Evolutionary conservation across 805 yeast species (phyloP).

Genomic region (Saturnispora silvae): DNA sequence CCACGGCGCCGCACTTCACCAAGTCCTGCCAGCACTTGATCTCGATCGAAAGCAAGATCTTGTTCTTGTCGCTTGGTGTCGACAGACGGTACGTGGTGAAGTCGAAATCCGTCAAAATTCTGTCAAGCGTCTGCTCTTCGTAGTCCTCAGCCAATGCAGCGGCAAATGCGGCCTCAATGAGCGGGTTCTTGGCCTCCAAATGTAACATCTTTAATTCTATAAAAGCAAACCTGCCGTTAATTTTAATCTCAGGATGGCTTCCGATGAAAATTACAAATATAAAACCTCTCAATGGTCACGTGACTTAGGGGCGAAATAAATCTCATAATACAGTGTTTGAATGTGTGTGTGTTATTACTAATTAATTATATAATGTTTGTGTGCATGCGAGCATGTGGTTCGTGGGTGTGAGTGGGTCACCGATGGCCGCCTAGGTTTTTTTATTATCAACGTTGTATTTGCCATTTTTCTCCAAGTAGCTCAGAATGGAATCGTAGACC

Average conservation of each 20-base stretch:
- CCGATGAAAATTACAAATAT: too few species aligned
- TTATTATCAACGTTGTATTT: too few species aligned
- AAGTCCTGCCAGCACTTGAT: slow-evolving; percentile 74
- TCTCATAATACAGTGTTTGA: too few species aligned
- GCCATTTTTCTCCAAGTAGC: slow-evolving; percentile 8
- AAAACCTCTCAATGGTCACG: too few species aligned
- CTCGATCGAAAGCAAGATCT: slow-evolving; percentile 55
- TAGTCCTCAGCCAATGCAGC: slow-evolving; percentile 50
- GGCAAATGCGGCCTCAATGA: slow-evolving; percentile 69
- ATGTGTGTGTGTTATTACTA: too few species aligned
- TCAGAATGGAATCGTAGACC: slow-evolving; percentile 20
- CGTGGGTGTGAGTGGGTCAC: too few species aligned
- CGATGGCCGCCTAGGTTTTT: too few species aligned
- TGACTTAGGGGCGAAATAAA: too few species aligned
- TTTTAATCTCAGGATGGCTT: too few species aligned
- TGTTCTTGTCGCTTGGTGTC: slow-evolving; percentile 66
- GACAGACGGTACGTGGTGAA: slow-evolving; percentile 90
- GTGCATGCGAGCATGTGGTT: too few species aligned
- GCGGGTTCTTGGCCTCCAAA: slow-evolving; percentile 72
- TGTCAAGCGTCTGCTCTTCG: slow-evolving; percentile 51
- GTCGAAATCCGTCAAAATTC: slow-evolving; percentile 90
- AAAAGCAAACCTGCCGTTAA: too few species aligned
- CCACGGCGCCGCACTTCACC: slow-evolving; percentile 51
- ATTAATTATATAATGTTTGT: too few species aligned
- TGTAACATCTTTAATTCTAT: slow-evolving; percentile 74